Evolutionary conservation across 192 early-diverging fungal species (phyloP), one percentile per base, ranked within the genome.

Genomic region (Dissophora globulifera): DNA sequence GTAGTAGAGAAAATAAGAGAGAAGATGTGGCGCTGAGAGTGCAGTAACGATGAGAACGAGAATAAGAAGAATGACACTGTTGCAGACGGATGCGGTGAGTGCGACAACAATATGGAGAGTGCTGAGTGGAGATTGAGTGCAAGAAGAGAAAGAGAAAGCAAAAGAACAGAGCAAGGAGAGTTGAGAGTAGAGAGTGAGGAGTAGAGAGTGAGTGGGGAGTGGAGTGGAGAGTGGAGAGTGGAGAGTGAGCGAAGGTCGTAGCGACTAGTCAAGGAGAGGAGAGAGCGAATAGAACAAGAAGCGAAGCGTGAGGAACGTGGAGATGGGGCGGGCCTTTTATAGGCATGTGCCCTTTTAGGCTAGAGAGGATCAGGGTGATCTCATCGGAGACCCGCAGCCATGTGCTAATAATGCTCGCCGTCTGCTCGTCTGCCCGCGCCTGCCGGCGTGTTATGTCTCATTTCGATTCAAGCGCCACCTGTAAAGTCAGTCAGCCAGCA

Each of bases 161-260:
- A n/a, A n/a, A n/a, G n/a, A n/a, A n/a, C n/a, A n/a, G n/a, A n/a
- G n/a, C n/a, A 26, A 19, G 30, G 26, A 50, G 40, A 52, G 61
- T 41, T 7, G 42, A 23, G 47, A 48, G 46, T 49, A 26, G 46
- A 43, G 38, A 33, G 38, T n/a, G 29, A 27, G 33, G 19, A 26
- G 48, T n/a, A 35, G 22, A 6, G 42, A 33, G 42, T 38, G 16
- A 26, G 11, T 19, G 17, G 49, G 25, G n/a, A 7, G 40, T 26
- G 45, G 50, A 64, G 41, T 35, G 50, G 20, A 38, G 33, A 33
- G 22, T 38, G 27, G 20, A 50, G 38, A 57, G 35, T 27, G 15
- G 38, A 68, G 45, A 58, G 46, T 19, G 40, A 53, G 46, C 7
- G 19, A 51, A 11, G 20, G 26, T 29, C 38, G 41, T 54, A 35